Evolutionary conservation across 495 filamentous ascomycete genomes (phyloP), one percentile per base, ranked within the genome.

Genomic region (Amphirosellinia nigrospora): DNA sequence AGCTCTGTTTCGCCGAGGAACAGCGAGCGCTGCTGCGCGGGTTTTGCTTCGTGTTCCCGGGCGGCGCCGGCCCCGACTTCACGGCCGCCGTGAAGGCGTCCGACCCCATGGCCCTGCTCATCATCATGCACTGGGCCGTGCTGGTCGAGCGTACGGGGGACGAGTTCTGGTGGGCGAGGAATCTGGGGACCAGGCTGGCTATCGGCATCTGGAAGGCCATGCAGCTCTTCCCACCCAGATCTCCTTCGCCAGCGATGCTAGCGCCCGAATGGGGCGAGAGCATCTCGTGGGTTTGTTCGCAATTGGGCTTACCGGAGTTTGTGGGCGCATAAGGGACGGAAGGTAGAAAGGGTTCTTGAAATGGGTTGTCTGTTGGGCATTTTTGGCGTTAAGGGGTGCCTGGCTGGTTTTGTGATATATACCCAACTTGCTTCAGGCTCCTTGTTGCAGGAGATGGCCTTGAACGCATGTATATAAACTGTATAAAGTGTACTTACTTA

Each of bases 81-180:
- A 65, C 67, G 8, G n/a, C 71, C 2, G 75, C 74, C 15, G 30
- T 81, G 43, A 75, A 66, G 43, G 67, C 63, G 19, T 71, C 56
- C 10, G 76, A 81, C 43, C 79, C 79, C 16, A 75, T 79, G 69
- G 67, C 78, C 5, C 60, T 81, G 43, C 75, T 79, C 56, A 77
- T 81, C 7, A 39, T 78, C 50, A 72, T 79, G 70, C 73, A 79
- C 64, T 81, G 76, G 75, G 66, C 67, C 1, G 74, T 81, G 41
- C 64, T 79, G 19, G 6, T 81, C 30, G 62, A 71, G 23, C 69
- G 60, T 34, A 11, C 72, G 3, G 69, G 68, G 13, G 10, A 16
- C 30, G 43, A 56, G 23, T 72, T 66, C 32, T 72, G 72, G 63
- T 75, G 71, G 76, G 62, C 62, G 8, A 59, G 48, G 41, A 41